Evolutionary conservation across 805 yeast genomes (phyloP), one percentile per base, ranked within the genome.

Genomic region (Blastobotrys terrestris): DNA sequence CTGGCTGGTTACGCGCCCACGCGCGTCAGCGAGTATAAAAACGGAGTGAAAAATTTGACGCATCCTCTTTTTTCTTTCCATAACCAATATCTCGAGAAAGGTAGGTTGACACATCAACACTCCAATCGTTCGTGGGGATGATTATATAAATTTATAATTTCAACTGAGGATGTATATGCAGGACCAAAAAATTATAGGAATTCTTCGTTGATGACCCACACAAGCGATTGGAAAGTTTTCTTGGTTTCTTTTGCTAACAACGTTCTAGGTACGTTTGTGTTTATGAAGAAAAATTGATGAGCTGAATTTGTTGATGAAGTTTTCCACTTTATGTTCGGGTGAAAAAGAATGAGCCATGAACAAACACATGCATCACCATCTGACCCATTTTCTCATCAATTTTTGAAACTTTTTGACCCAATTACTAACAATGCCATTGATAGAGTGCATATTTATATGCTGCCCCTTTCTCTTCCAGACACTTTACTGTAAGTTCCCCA

Each of bases 301-400:
- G 35, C 5, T 26, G 35, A 26, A 11, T 26, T 26, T 26, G 35
- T 26, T 26, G 35, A 26, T 26, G 35, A 26, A 26, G 35, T 26
- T 26, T 56, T 46, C 52, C 55, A 59, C 67, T 58, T 65, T 64
- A 55, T 52, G 39, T 18, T 41, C 54, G 58, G 56, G 57, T 63
- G 55, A 79, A 78, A 66, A 3, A 70, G 68, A 75, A 77, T 87
- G 92, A 83, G 84, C 94, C 85, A 72, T 72, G 86, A 87, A 79
- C 73, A 74, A 26, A 26, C 11, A 81, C 96, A 88, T 88, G 96
- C 96, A 88, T 88, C 95, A 88, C 96, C 96, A 88, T 85, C 96
- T 87, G 96, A 87, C 66, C 61, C 35, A 26, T 26, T 26, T 11
- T 26, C 35, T 11, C 35, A 26, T 26, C 35, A 26, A 26, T 6